phyloP scores from a whole-genome alignment of 129 eudicot genomes.

The Sambucus nigra region DNA sequence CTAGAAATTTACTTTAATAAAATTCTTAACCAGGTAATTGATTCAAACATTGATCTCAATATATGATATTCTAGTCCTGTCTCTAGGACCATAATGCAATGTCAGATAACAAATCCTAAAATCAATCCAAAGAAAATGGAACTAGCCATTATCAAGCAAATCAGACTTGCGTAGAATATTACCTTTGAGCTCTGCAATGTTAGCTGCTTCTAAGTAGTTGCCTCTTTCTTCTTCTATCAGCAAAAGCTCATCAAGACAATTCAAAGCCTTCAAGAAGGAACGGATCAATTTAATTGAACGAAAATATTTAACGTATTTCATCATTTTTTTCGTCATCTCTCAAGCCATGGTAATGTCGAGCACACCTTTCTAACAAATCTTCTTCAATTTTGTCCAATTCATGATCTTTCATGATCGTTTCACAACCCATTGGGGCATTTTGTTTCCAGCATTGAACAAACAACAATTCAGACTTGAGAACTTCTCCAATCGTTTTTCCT shows the following conservation, averaged over 20 bases:
- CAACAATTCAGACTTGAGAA: constrained; percentile 10
- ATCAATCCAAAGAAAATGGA: too few relatives aligned
- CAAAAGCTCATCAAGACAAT: constrained; percentile 38
- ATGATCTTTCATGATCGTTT: constrained; percentile 10
- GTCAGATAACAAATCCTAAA: too few relatives aligned
- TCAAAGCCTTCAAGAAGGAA: constrained; percentile 23
- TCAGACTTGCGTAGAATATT: constrained; percentile 22
- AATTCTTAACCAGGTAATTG: too few relatives aligned
- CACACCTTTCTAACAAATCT: constrained; percentile 31
- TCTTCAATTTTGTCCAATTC: constrained; percentile 32
- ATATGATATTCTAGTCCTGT: too few relatives aligned
- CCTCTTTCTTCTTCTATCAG: constrained; percentile 37
- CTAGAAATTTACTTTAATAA: too few relatives aligned
- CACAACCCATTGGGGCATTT: constrained; percentile 9
- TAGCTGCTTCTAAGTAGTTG: constrained; percentile 39
- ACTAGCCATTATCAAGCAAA: constrained; percentile 28
- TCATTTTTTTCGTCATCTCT: constrained; percentile 21
- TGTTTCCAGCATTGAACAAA: constrained; percentile 19
- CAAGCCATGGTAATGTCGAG: constrained; percentile 9
- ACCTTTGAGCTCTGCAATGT: constrained; percentile 30
- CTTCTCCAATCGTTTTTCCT: constrained; percentile 9
- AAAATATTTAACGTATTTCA: constrained; percentile 35
- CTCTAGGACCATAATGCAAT: too few relatives aligned
- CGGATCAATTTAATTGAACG: constrained; percentile 20
- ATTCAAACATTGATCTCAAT: too few relatives aligned